Base-by-base conservation (phyloP, 345 rosid genomes). In the Populus deltoides region DNA sequence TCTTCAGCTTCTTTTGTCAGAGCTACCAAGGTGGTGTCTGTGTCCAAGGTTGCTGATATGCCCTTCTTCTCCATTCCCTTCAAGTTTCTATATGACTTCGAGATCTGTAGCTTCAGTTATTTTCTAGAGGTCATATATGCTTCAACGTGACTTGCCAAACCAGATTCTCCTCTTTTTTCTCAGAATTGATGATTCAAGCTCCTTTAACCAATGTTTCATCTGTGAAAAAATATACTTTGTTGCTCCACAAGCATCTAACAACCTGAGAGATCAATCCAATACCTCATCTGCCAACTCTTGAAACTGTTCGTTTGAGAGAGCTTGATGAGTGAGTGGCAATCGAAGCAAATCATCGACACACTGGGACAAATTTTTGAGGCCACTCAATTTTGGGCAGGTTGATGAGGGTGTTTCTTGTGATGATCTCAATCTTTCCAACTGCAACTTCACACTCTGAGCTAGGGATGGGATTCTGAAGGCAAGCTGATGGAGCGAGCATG, bases 401-500 rank as follows among this genome's bases (percentile, higher is more conserved):
- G 71, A 75, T 7, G 70, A 66, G 43, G 70, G 5, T 24, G 22
- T 25, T 65, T 24, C 35, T 57, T 81, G 71, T 22, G 75, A 77
- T 55, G 79, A 66, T 51, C 65, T 83, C 35, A 86, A 72, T 69
- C 57, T 75, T 33, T 47, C 31, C 61, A 86, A 69, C 62, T 86
- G 81, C 62, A 74, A 76, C 72, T 81, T 77, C 29, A 86, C 83
- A 77, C 72, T 66, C 66, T 29, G 71, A 70, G 81, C 62, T 8
- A 82, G 76, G 87, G 88, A 74, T 85, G 83, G 72, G 66, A 57
- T 29, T 62, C 72, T 33, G 84, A 65, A 7, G 86, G 73, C 86
- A 82, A 84, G 80, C 88, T 86, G 76, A 70, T 73, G 12, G 87
- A 87, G 24, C 87, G 83, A 71, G 27, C 38, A 49, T 71, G 43